Conservation (phyloP, 2,329 filamentous ascomycete species). For the Fusarium mexicanum region DNA sequence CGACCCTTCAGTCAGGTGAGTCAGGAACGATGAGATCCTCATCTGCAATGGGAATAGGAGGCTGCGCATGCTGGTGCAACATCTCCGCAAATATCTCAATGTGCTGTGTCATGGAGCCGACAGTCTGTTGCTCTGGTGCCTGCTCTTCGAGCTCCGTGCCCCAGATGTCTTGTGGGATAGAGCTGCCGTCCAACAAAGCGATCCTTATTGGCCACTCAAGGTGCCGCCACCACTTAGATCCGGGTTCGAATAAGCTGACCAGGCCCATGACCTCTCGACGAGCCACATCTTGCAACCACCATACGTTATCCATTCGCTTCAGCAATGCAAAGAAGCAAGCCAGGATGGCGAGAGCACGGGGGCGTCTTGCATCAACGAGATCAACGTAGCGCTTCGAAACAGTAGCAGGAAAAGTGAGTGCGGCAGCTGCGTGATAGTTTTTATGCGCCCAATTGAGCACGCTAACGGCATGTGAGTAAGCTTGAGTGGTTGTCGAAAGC, state of each 20-base stretch:
- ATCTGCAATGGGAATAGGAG: constrained; percentile 44
- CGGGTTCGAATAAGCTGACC: constrained; percentile 65
- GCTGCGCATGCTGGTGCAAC: constrained; percentile 45
- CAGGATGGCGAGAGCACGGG: constrained; percentile 70
- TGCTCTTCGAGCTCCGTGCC: constrained; percentile 61
- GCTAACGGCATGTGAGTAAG: constrained; percentile 71
- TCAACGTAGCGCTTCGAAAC: constrained; percentile 70
- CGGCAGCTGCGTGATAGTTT: constrained; percentile 66
- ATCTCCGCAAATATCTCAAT: constrained; percentile 54
- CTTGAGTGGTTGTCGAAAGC: constrained; percentile 54
- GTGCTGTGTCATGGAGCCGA: constrained; percentile 52
- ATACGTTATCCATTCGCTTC: constrained; percentile 68
- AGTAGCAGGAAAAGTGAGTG: constrained; percentile 71
- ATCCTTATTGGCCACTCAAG: constrained; percentile 70
- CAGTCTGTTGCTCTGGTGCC: constrained; percentile 48
- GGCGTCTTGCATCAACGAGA: constrained; percentile 66
- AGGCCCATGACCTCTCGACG: constrained; percentile 73
- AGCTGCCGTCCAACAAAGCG: constrained; percentile 63
- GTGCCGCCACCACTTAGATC: constrained; percentile 69
- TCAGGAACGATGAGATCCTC: constrained; percentile 46
- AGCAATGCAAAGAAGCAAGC: constrained; percentile 74
- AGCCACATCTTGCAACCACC: constrained; percentile 77
- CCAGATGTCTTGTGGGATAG: constrained; percentile 67
- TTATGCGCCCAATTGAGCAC: constrained; percentile 74
- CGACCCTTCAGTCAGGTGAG: constrained; percentile 46